Base-by-base conservation (phyloP, 2,329 filamentous ascomycete species). In the Ascochyta clinopodiicola region DNA sequence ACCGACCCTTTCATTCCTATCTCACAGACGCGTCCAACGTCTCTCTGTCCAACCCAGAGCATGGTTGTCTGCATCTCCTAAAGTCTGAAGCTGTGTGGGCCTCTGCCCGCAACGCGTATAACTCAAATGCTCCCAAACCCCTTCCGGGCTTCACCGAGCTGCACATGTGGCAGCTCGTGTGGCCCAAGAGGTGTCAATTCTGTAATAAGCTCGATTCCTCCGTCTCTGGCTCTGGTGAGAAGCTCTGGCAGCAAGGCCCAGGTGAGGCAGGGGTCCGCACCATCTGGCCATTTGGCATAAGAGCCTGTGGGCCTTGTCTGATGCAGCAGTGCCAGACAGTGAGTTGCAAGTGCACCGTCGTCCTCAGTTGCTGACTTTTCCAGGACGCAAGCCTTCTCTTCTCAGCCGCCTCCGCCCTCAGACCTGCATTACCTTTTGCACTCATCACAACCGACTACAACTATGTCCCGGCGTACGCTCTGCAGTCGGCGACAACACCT, bases 91-190 rank as follows among this genome's bases (percentile, higher is more conserved):
- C 78, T 43, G 86, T 94, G 66, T 94, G 90, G 90, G 83, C 84
- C 70, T 78, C 81, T 62, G 89, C 90, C 65, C 85, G 90, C 68
- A 86, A 86, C 64, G 76, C 79, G 19, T 87, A 85, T 72, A 84
- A 85, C 77, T 85, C 85, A 24, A 82, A 83, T 62, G 85, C 92
- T 79, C 91, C 91, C 42, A 81, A 82, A 51, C 90, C 90, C 25
- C 79, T 94, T 44, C 77, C 79, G 47, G 82, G 81, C 54, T 84
- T 83, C 69, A 84, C 84, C 37, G 91, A 95, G 74, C 78, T 90
- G 61, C 84, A 88, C 37, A 93, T 93, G 89, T 92, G 91, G 84
- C 84, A 84, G 67, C 78, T 95, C 45, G 80, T 86, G 32, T 87
- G 85, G 72, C 83, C 84, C 43, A 78, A 70, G 27, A 75, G 70